Evolutionary conservation across 495 filamentous ascomycete genomes (phyloP), one percentile per base, ranked within the genome.

Genomic region (Parachaetomium inaequale): DNA sequence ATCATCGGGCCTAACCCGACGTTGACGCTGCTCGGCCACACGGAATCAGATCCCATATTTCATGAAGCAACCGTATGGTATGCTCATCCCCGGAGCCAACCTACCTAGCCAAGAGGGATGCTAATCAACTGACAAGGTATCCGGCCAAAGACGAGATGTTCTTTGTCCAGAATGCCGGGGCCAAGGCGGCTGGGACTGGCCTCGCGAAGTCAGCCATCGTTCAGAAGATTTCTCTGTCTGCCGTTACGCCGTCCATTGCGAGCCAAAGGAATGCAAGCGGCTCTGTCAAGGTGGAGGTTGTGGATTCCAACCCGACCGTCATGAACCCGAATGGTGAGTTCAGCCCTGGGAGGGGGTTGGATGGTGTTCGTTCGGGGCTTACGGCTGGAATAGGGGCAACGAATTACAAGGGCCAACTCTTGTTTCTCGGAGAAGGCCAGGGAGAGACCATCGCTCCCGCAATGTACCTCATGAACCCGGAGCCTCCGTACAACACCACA

Each of bases 61-160:
- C 81, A 83, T 28, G 81, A 83, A 63, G 81, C 81, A 25, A 71
- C 77, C 3, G 77, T 81, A 2, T 83, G 80, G 79, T 82, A 78
- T n/a, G n/a, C n/a, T n/a, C n/a, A n/a, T n/a, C n/a, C n/a, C n/a
- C n/a, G n/a, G n/a, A n/a, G n/a, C n/a, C n/a, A n/a, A n/a, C n/a
- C n/a, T n/a, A n/a, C n/a, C n/a, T n/a, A n/a, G n/a, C n/a, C n/a
- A n/a, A n/a, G n/a, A n/a, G n/a, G n/a, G n/a, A n/a, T n/a, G n/a
- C n/a, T n/a, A n/a, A n/a, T n/a, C n/a, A n/a, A 6, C 21, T 14
- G 10, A 4, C 56, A 42, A 77, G 72, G 73, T 70, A 71, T 36
- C 76, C 73, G 4, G 66, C 69, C 40, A 80, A 73, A 1, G 78
- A 83, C 38, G 81, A 83, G 61, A 69, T 79, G 23, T 83, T 82